These are phyloP conservation scores for Pyrenophora teres DNA, from an alignment of 2,329 filamentous ascomycete genomes.

Conservation along the genomic window DNA sequence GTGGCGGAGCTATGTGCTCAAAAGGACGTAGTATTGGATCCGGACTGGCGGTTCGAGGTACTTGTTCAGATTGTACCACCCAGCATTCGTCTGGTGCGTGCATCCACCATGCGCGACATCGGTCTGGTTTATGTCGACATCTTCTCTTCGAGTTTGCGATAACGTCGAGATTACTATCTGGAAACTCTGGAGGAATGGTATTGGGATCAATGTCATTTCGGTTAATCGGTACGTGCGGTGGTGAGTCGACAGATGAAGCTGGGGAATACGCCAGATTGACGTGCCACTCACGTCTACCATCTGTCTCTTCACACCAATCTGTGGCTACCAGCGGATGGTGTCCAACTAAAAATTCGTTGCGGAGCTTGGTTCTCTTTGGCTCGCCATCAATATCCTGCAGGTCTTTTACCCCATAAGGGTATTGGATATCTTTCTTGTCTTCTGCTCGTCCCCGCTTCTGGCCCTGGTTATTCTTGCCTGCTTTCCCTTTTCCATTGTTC, in stretches of 20 bases:
- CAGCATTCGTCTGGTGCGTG: slow-evolving; percentile 6
- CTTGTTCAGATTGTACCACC: neutral
- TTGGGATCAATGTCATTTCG: too few species aligned
- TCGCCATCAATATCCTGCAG: slow-evolving; percentile 28
- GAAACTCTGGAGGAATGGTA: too few species aligned
- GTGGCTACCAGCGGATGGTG: neutral
- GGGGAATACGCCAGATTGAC: neutral
- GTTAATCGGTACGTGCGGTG: slow-evolving; percentile 6
- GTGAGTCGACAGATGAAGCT: slow-evolving; percentile 9
- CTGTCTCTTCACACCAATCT: slow-evolving; percentile 5
- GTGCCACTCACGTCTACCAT: slow-evolving; percentile 16
- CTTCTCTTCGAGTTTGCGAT: neutral
- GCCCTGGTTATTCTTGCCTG: too few species aligned
- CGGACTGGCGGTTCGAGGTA: neutral
- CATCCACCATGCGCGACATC: slow-evolving; percentile 9
- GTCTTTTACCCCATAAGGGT: too few species aligned
- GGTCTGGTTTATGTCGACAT: neutral
- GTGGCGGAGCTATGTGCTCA: neutral
- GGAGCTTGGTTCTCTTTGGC: neutral
- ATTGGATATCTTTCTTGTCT: too few species aligned
- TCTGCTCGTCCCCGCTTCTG: too few species aligned
- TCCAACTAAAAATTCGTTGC: neutral
- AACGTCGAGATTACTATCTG: too few species aligned
- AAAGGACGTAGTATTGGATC: neutral
- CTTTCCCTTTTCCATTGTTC: slow-evolving; percentile 67